Conservation (phyloP, 768 basidiomycete genomes). For the Hortiboletus flavorubellus region DNA sequence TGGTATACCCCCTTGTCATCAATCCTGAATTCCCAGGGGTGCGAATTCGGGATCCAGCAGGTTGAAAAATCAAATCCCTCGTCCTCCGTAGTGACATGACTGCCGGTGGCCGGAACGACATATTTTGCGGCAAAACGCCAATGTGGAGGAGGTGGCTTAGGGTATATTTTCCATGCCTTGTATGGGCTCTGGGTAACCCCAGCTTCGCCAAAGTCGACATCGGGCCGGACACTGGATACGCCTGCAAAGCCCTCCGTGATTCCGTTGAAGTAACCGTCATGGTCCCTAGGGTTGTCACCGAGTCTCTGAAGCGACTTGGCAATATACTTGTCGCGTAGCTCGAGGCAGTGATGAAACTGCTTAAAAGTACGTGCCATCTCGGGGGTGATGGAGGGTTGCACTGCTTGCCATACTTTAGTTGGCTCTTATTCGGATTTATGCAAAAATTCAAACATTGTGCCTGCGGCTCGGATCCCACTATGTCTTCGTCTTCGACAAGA, state of each 20-base stretch:
- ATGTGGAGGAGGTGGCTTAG: slow-evolving; percentile 88
- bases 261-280: slow-evolving; percentile 76
- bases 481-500: slow-evolving; percentile 37
- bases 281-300: slow-evolving; percentile 91
- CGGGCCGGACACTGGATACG: slow-evolving; percentile 65
- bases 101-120: slow-evolving; percentile 43
- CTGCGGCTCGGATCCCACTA: slow-evolving; percentile 26
- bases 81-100: slow-evolving; percentile 20
- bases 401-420: slow-evolving; percentile 13
- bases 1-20: slow-evolving; percentile 92
- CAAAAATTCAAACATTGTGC: slow-evolving; percentile 26
- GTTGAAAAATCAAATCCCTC: slow-evolving; percentile 67
- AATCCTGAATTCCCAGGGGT: slow-evolving; percentile 64
- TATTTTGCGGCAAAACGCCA: slow-evolving; percentile 81
- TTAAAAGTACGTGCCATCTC: slow-evolving; percentile 60
- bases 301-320: slow-evolving; percentile 80
- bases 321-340: slow-evolving; percentile 96
- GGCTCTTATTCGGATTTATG: neutral
- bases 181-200: slow-evolving; percentile 33
- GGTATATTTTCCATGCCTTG: slow-evolving; percentile 85
- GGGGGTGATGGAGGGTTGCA: slow-evolving; percentile 26
- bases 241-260: slow-evolving; percentile 60
- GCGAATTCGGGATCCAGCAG: slow-evolving; percentile 68
- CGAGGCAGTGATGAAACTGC: slow-evolving; percentile 79
- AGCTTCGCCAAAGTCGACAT: slow-evolving; percentile 39